Evolutionary conservation across 176 grass and related monocot genomes (phyloP).

Genomic region (Oryza glaberrima): DNA sequence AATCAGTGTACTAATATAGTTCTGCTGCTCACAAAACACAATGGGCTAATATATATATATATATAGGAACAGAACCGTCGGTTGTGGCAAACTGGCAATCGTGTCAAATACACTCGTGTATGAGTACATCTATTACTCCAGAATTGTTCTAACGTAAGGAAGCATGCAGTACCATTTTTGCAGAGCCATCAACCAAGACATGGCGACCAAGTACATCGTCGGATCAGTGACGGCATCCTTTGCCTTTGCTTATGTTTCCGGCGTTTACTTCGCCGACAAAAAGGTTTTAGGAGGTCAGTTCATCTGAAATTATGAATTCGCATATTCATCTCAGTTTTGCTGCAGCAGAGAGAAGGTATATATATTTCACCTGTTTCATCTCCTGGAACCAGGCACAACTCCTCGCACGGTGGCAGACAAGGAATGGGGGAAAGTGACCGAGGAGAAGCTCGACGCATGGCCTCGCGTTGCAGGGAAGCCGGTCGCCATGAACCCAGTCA

Average conservation of each 20-base stretch:
- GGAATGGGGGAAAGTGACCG: slow-evolving; percentile 20
- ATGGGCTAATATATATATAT: background rate
- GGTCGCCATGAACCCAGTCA: slow-evolving; percentile 38
- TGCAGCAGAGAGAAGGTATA: background rate
- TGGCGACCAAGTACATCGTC: slow-evolving; percentile 40
- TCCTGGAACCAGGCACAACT: background rate
- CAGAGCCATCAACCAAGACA: background rate
- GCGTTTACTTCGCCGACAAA: slow-evolving; percentile 34
- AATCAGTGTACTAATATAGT: no score
- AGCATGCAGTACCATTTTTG: no score
- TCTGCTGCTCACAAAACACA: background rate
- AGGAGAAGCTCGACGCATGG: slow-evolving; percentile 35
- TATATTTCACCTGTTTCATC: background rate
- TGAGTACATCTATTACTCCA: background rate
- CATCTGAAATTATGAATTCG: background rate
- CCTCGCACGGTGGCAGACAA: slow-evolving; percentile 11
- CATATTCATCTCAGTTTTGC: background rate
- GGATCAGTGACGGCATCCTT: slow-evolving; percentile 47
- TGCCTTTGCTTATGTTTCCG: slow-evolving; percentile 43
- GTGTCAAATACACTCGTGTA: no score
- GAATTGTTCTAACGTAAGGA: background rate
- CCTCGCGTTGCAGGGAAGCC: slow-evolving; percentile 15
- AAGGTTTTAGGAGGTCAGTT: slow-evolving; percentile 50
- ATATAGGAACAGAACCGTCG: background rate
- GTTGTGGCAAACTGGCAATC: no score